These are phyloP conservation scores for Staphylotrichum tortipilum DNA, from an alignment of 495 filamentous ascomycete species.

Conservation along the genomic window DNA sequence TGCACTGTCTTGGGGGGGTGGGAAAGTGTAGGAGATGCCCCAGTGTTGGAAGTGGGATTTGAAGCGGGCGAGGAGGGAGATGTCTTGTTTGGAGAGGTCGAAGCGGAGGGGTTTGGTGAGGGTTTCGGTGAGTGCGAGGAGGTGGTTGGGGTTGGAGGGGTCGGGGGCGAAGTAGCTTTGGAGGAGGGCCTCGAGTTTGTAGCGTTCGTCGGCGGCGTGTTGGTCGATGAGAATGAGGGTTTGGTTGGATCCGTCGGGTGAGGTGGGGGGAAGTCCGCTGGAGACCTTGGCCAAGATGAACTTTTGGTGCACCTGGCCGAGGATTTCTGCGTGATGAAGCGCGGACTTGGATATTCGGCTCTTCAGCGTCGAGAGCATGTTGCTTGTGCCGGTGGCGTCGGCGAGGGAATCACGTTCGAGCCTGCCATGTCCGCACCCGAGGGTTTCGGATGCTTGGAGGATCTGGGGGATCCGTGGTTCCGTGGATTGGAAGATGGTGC, in stretches of 20 bases:
- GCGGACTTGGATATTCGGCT: slow-evolving; percentile 59
- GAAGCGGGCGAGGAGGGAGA: slow-evolving; percentile 45
- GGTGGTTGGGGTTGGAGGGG: background rate
- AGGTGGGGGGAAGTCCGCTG: background rate
- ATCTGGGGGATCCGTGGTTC: slow-evolving; percentile 32
- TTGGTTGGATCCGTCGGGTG: background rate
- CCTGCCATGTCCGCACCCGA: background rate
- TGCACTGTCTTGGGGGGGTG: too few species aligned
- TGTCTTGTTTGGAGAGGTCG: slow-evolving; percentile 51
- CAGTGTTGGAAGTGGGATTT: slow-evolving; percentile 52
- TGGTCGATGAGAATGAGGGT: slow-evolving; percentile 79
- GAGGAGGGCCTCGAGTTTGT: slow-evolving; percentile 65
- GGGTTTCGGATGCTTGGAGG: slow-evolving; percentile 15
- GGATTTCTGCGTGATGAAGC: slow-evolving; percentile 54
- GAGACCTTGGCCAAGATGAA: slow-evolving; percentile 67
- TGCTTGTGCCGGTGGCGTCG: too few species aligned
- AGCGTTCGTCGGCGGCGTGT: slow-evolving; percentile 88
- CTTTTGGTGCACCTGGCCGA: slow-evolving; percentile 82
- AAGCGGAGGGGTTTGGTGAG: slow-evolving; percentile 52
- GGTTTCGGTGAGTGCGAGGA: slow-evolving; percentile 16
- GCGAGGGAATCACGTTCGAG: background rate
- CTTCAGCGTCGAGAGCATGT: slow-evolving; percentile 14
- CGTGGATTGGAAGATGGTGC: slow-evolving; percentile 28
- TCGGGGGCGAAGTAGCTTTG: slow-evolving; percentile 25
- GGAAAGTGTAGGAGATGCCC: slow-evolving; percentile 58